Evolutionary conservation across 176 grass and related monocot species (phyloP).

Genomic region (Oryza glumipatula): DNA sequence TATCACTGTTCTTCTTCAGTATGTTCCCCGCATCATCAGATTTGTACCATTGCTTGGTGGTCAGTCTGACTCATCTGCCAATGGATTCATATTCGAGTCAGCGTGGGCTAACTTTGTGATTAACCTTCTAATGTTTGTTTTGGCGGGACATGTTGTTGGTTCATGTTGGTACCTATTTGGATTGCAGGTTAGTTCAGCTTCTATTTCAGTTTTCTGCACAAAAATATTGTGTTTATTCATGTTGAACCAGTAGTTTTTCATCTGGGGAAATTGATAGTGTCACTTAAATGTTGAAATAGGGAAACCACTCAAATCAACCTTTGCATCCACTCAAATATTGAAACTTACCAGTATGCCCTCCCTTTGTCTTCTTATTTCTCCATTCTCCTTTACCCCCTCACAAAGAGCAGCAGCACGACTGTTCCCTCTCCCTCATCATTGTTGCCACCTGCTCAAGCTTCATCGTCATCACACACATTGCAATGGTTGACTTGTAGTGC

Average conservation of each 20-base stretch:
- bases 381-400: no score
- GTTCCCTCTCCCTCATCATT: no score
- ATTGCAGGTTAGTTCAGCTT: conserved; percentile 65
- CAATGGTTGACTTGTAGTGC: no score
- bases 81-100: conserved; percentile 96
- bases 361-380: no score
- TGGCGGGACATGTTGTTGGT: conserved; percentile 95
- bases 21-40: conserved; percentile 86
- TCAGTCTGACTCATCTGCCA: conserved; percentile 58
- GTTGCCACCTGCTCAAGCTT: no score
- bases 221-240: neutral
- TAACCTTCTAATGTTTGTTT: conserved; percentile 96
- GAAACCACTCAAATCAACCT: neutral
- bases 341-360: no score
- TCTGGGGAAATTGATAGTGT: neutral
- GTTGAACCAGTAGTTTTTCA: neutral
- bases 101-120: conserved; percentile 97
- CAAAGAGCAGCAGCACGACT: no score
- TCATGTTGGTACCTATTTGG: conserved; percentile 99
- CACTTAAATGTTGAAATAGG: neutral
- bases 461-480: no score
- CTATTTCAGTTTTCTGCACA: neutral
- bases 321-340: neutral
- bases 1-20: conserved; percentile 88
- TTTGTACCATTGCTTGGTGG: conserved; percentile 90